Evolutionary conservation across 1,139 yeast genomes (phyloP), one percentile per base, ranked within the genome.

Genomic region (Geotrichum citri-aurantii): DNA sequence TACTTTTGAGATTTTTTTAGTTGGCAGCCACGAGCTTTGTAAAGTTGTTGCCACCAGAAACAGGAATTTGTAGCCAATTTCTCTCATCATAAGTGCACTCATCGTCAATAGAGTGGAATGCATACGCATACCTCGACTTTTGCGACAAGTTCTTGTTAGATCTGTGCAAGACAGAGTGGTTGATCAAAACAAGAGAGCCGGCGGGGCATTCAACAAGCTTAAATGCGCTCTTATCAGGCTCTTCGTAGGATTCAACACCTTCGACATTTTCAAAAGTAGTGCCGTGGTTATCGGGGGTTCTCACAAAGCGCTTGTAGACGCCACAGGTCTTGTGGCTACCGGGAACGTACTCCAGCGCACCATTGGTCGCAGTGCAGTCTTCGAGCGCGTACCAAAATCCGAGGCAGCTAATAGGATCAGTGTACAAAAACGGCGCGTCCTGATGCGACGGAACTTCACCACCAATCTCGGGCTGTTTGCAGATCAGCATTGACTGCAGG

Each of bases 311-410:
- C 66, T 83, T 83, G n/a, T 78, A 75, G 5, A 88, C 77, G 0
- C 85, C 83, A 46, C 77, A 75, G 2, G 73, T 74, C 67, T 80
- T 80, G 68, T 88, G 95, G 1, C 90, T 81, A 0, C 93, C 93
- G 0, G 95, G 92, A n/a, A 81, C 77, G 67, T 80, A 86, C 61
- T 83, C 81, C 33, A 88, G 74, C 61, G 95, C 87, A 0, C 95
- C 95, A 69, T 88, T 88, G 7, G 74, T 75, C 6, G 70, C 63
- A 1, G 86, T 84, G 68, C 95, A 88, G 66, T 86, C 88, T 65
- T 88, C 91, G 63, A 88, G 73, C 0, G 95, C 93, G 67, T 84
- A 83, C 95, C 95, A 88, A 68, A 85, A 88, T 3, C 95, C 96
- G 49, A 87, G 71, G 0, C 93, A 91, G 1, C 83, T 74, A 58